Percentiles rank a stretch among this genome's conserved stretches.
These are phyloP conservation scores for Corinectria fuckeliana DNA, from an alignment of 2,329 filamentous ascomycete genomes.

Conservation along the genomic window DNA sequence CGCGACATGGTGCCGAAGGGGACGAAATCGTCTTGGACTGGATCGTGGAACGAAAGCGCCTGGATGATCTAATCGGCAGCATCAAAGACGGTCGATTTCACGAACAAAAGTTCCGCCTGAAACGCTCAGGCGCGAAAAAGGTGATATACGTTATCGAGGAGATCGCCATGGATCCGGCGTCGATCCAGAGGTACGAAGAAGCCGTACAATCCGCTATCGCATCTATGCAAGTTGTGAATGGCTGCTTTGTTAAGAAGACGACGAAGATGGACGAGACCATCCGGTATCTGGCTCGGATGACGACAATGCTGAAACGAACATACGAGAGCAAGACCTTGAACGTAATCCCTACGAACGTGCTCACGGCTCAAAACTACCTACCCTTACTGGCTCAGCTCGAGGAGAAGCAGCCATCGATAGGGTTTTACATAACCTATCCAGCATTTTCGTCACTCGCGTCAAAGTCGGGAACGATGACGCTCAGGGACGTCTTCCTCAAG, in stretches of 20 bases:
- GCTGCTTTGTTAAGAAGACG: conserved; percentile 80
- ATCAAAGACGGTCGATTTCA: conserved; percentile 85
- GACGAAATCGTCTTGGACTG: conserved; percentile 79
- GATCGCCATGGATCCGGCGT: conserved; percentile 63
- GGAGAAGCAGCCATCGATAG: conserved; percentile 53
- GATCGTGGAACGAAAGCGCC: conserved; percentile 80
- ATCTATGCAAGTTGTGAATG: conserved; percentile 78
- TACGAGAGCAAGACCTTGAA: conserved; percentile 66
- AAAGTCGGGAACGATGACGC: conserved; percentile 76
- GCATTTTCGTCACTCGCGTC: conserved; percentile 76
- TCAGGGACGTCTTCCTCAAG: conserved; percentile 79
- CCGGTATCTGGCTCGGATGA: conserved; percentile 76
- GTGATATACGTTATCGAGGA: conserved; percentile 83
- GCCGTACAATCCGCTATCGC: conserved; percentile 76
- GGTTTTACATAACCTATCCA: conserved; percentile 71
- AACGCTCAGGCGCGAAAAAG: conserved; percentile 74
- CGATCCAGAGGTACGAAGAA: conserved; percentile 66
- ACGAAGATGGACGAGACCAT: conserved; percentile 79
- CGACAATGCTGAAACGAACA: conserved; percentile 67
- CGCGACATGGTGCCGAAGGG: conserved; percentile 64
- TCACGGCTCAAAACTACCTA: conserved; percentile 71
- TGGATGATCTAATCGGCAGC: conserved; percentile 80
- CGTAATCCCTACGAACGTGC: conserved; percentile 69
- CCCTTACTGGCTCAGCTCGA: conserved; percentile 67
- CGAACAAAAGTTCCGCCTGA: conserved; percentile 83